A percentile compares a stretch with the other conserved stretches of the same genome.
These are phyloP conservation scores for Dryadomyces quercivorus DNA, from an alignment of 2,329 filamentous ascomycete species.

Conservation along the genomic window DNA sequence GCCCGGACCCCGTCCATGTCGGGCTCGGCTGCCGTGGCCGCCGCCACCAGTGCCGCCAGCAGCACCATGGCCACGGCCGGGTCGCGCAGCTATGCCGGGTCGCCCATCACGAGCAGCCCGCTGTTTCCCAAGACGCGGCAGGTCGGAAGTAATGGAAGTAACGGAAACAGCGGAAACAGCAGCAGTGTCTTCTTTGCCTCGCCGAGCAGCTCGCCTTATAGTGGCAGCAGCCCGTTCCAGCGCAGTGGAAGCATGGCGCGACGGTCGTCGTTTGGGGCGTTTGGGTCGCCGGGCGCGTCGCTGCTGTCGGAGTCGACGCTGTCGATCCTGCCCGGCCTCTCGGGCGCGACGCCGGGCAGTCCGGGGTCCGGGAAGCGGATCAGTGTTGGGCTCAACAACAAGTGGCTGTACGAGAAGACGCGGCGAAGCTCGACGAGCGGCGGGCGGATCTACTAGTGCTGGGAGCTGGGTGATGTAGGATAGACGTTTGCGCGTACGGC, in stretches of 20 bases:
- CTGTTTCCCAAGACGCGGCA: constrained; percentile 57
- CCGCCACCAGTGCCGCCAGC: constrained; percentile 16
- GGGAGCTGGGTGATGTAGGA: too few relatives aligned
- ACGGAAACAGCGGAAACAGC: background rate
- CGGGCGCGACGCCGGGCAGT: constrained; percentile 39
- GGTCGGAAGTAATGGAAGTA: too few relatives aligned
- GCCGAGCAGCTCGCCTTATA: constrained; percentile 2
- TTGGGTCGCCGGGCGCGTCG: constrained; percentile 37
- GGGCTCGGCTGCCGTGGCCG: constrained; percentile 24
- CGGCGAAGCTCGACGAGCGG: constrained; percentile 37
- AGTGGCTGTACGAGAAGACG: constrained; percentile 88
- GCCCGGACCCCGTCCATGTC: constrained; percentile 57
- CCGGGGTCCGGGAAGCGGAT: constrained; percentile 54
- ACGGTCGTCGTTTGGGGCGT: constrained; percentile 52
- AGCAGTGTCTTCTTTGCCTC: background rate
- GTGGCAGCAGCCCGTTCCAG: background rate
- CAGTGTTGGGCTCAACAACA: constrained; percentile 73
- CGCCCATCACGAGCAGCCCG: constrained; percentile 38
- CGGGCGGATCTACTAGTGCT: constrained; percentile 7
- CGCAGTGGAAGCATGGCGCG: constrained; percentile 24
- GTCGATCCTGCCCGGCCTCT: constrained; percentile 30
- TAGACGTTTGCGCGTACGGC: too few relatives aligned
- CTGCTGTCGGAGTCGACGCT: constrained; percentile 12
- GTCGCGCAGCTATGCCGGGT: constrained; percentile 20
- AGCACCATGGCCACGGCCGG: constrained; percentile 15